Evolutionary conservation across 768 basidiomycete genomes (phyloP), one percentile per base, ranked within the genome.

Genomic region (Suillus ampliporus): DNA sequence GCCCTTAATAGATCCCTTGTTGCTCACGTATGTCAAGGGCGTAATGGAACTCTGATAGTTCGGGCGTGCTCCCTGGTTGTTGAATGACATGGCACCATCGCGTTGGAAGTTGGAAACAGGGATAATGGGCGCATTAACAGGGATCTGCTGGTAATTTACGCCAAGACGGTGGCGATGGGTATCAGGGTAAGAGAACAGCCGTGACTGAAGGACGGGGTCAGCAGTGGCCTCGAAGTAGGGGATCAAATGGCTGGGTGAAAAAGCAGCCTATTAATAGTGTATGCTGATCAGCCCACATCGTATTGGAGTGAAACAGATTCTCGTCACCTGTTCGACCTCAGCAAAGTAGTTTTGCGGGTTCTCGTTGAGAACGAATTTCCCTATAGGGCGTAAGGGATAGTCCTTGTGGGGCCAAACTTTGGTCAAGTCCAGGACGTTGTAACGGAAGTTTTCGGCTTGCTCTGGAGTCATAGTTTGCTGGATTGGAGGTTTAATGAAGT

Each of bases 121-220:
- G 57, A 78, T 80, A 54, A 90, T 72, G 1, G 94, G 90, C 6
- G 87, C 83, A 75, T 98, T 98, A 73, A 95, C 89, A 1, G 95
- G 95, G 11, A 98, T 80, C 71, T 97, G 91, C 70, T 89, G 84
- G 79, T 93, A 91, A 80, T 94, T 94, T 59, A 72, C 68, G 41
- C 92, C 92, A 37, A 93, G 89, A 72, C 92, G 90, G 79, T 93
- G 88, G 62, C 91, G 90, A 73, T 93, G 91, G 41, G 92, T 92
- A 72, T 94, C 92, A 4, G 90, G 89, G 82, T 99, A 99, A 5
- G 94, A 93, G 88, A 97, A 98, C 53, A 97, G 85, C 60, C 96
- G 92, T 23, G 92, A 91, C 74, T 98, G 95, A 66, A 98, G 84
- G 68, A 98, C 92, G 26, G 96, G 96, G 77, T 99, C 96, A 23